Conservation (phyloP, 176 grass and related monocot species). For the Carex cristatella region DNA sequence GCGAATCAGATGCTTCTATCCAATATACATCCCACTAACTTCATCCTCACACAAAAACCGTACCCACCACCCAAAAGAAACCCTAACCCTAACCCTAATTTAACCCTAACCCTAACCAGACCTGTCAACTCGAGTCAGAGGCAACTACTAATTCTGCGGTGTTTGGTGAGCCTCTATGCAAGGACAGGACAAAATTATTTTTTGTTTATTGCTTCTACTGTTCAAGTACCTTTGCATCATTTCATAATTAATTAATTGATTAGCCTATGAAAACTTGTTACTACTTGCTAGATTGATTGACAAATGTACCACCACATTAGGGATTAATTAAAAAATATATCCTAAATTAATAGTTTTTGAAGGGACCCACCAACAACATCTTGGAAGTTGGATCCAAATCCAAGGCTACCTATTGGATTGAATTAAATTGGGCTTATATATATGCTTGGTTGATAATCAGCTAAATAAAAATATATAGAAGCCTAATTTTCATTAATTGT, state of each 20-base stretch:
- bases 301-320: constrained; percentile 4
- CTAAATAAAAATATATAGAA: background rate
- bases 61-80: constrained; percentile 38
- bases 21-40: constrained; percentile 45
- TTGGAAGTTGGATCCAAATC: constrained; percentile 4
- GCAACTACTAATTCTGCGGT: background rate
- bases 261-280: background rate
- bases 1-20: constrained; percentile 60
- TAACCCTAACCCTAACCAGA: constrained; percentile 41
- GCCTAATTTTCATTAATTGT: background rate
- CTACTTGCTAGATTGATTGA: background rate
- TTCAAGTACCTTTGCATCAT: constrained; percentile 14
- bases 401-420: background rate
- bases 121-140: constrained; percentile 21
- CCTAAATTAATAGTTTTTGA: background rate
- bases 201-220: constrained; percentile 20
- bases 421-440: constrained; percentile 1
- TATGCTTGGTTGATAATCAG: constrained; percentile 1
- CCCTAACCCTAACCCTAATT: constrained; percentile 66
- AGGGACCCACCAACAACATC: constrained; percentile 1
- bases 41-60: constrained; percentile 25
- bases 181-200: constrained; percentile 19
- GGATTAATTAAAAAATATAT: background rate
- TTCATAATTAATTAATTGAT: constrained; percentile 7
- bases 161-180: constrained; percentile 13